Evolutionary conservation across 108 stramenopile species (phyloP), one percentile per base, ranked within the genome.

Genomic region (Cyclotella distinguenda): DNA sequence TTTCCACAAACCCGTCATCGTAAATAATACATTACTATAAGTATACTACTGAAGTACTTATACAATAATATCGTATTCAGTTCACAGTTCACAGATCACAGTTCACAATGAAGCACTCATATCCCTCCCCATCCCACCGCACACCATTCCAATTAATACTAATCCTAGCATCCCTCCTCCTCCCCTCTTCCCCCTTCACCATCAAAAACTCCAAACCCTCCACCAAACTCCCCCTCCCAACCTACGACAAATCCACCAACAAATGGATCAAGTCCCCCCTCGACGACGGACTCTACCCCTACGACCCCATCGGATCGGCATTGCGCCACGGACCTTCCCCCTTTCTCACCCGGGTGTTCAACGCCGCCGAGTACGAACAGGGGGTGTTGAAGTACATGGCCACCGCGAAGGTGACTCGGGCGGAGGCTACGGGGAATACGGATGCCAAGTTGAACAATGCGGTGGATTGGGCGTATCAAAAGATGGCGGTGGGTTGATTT

Each of bases 381-480:
- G 79, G 67, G 9, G 66, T 85, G 2, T 35, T 80, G 15, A 81
- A 85, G 48, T 82, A 80, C 60, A 85, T 85, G 81, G 54, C 63
- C 12, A 59, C 72, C 1, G 72, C 73, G 0, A 65, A 75, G 15
- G 61, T 68, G 4, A 40, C 39, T 28, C 64, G 84, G 30, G 54
- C 56, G 0, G 82, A 80, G 60, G 84, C 84, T 0, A 68, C 66
- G 16, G 84, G 84, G 0, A 85, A 85, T 42, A 77, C 78, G 16
- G 84, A 85, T 58, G 84, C 84, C 22, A 80, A 85, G 36, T 65
- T 84, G 45, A 74, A 81, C 46, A 84, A 84, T 61, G 69, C 78
- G 9, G 26, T 70, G 33, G 85, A 86, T 66, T 89, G 88, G 88
- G 77, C 82, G 18, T 89, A 80, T 54, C 79, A 84, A 50, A 80